Base-by-base conservation (phyloP, 2,329 filamentous ascomycete species). In the Penicillium occitanis region DNA sequence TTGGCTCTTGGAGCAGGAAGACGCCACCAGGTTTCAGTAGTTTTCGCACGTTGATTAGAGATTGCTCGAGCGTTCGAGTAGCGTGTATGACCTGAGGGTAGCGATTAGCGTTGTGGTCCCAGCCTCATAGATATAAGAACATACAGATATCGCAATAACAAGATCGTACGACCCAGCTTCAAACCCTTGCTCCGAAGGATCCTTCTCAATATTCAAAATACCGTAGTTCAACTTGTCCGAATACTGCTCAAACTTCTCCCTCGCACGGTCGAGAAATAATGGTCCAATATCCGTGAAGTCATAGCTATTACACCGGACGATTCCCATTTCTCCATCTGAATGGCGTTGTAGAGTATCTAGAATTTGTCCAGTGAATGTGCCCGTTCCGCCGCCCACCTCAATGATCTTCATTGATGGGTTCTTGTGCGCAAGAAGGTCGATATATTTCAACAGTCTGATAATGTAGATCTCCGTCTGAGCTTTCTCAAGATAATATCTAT, bases 361-460 rank as follows among this genome's bases (percentile, higher is more conserved):
- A 22, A 48, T 48, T 2, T 48, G 19, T 11, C 44, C 44, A 2
- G 44, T 48, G 19, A 48, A 48, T 2, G 44, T 48, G 2, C 81
- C 82, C 3, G 80, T 82, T 1, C 82, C 82, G 10, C 78, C 81
- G 17, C 81, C 81, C 17, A 76, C 76, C 59, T 83, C 81, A 4
- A 84, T 67, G 35, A 84, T 75, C 2, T 78, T 78, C 61, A 80
- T 73, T n/a, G 75, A 74, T 0, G 82, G 82, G 58, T 79, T 79
- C 1, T 78, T 75, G 63, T 81, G 74, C 2, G 48, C 48, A 7
- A 51, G 25, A 14, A 51, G 48, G 4, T 51, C 48, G 14, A 51
- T 30, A 13, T 51, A 51, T 11, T 28, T 30, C 48, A 28, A 30
- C 22, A 51, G 48, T 30, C 25, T 25, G 25, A 5, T 51, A 3